These are phyloP conservation scores for Cucumis sativus DNA, from an alignment of 306 rosid species.

Conservation along the genomic window Cucumber_9930_V3 NC_026659.2:19351001-19351500, in stretches of 20 bases:
- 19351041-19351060: conserved; percentile 70
- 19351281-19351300: neutral
- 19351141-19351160: too few relatives aligned
- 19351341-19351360: neutral
- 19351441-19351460: neutral
- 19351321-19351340: conserved; percentile 15
- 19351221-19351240: neutral
- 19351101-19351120: too few relatives aligned
- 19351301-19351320: neutral
- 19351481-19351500: neutral
- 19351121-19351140: too few relatives aligned
- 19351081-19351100: too few relatives aligned
- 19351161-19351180: too few relatives aligned
- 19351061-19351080: conserved; percentile 56
- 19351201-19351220: too few relatives aligned
- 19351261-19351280: conserved; percentile 31
- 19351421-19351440: neutral
- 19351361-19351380: neutral
- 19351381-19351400: conserved; percentile 53
- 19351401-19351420: neutral
- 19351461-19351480: neutral
- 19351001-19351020: conserved; percentile 33
- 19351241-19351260: neutral
- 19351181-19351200: too few relatives aligned
- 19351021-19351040: conserved; percentile 56